Conservation (phyloP, 441 rosid genomes). For the Capsella rubella region DNA sequence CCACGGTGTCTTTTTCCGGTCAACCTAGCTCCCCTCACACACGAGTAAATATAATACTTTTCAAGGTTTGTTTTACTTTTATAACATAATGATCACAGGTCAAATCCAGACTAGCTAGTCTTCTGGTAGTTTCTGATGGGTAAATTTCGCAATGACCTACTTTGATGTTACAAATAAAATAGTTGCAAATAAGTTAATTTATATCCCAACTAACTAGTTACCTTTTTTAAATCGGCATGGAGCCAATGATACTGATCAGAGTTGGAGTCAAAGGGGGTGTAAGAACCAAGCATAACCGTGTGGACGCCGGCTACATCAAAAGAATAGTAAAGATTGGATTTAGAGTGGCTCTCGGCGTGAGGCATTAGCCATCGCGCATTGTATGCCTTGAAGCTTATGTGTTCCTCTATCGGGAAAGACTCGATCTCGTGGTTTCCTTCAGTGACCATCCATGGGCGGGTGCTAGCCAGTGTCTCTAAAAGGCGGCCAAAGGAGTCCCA, state of each 20-base stretch:
- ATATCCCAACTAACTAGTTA: conserved; percentile 19
- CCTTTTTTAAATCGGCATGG: conserved; percentile 53
- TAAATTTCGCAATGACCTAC: neutral
- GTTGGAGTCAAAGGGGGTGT: conserved; percentile 53
- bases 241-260: conserved; percentile 77
- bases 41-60: neutral
- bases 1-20: conserved; percentile 62
- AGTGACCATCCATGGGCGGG: conserved; percentile 83
- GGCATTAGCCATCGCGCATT: conserved; percentile 82
- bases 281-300: conserved; percentile 76
- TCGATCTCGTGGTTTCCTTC: conserved; percentile 82
- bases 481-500: conserved; percentile 82
- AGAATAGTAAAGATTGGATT: conserved; percentile 74
- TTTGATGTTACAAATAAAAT: neutral
- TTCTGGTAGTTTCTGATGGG: too few relatives aligned
- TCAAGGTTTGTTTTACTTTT: neutral
- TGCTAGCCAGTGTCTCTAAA: conserved; percentile 71
- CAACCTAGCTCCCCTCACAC: conserved; percentile 37
- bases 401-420: conserved; percentile 47
- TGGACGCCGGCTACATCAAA: conserved; percentile 66
- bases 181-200: neutral
- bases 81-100: neutral
- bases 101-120: neutral
- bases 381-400: conserved; percentile 60
- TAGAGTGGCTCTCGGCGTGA: conserved; percentile 57